phyloP scores from a whole-genome alignment of 2,329 filamentous ascomycete genomes.

The Aureobasidium vineae region DNA sequence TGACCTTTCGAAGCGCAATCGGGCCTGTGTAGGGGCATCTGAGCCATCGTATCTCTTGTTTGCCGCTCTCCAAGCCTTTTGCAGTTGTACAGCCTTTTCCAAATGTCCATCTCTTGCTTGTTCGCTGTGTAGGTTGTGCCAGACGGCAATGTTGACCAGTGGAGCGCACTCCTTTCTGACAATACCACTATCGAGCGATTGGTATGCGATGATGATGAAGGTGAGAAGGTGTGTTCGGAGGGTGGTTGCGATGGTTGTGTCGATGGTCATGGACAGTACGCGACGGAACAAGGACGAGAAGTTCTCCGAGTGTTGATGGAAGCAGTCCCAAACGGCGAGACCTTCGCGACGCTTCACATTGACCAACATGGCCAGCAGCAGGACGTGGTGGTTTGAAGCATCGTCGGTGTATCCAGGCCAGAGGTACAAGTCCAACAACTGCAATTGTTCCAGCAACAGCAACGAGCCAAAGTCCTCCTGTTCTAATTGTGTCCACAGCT shows the following conservation, averaged over 20 bases:
- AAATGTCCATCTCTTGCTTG: conserved; percentile 69
- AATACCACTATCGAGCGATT: conserved; percentile 83
- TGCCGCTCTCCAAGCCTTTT: conserved; percentile 87
- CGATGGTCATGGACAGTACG: conserved; percentile 78
- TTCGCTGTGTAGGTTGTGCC: conserved; percentile 87
- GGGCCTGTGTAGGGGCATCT: conserved; percentile 74
- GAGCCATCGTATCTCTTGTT: conserved; percentile 83
- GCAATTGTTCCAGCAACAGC: conserved; percentile 81
- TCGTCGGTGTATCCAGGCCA: conserved; percentile 92
- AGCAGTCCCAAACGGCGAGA: conserved; percentile 80
- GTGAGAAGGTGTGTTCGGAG: conserved; percentile 75
- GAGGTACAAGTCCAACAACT: conserved; percentile 87
- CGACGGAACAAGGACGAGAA: conserved; percentile 90
- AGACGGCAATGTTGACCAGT: conserved; percentile 89
- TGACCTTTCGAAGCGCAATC: conserved; percentile 83
- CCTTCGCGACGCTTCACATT: conserved; percentile 87
- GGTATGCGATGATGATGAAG: conserved; percentile 89
- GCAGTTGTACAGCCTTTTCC: conserved; percentile 68
- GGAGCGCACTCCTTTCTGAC: conserved; percentile 96
- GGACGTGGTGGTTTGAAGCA: conserved; percentile 85
- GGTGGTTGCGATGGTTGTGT: conserved; percentile 45
- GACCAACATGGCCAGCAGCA: conserved; percentile 79
- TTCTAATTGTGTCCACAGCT: conserved; percentile 87
- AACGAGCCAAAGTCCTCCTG: conserved; percentile 76
- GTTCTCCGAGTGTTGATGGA: conserved; percentile 71